Evolutionary conservation across 768 basidiomycete species (phyloP).

Genomic region (Hysterangium stoloniferum): DNA sequence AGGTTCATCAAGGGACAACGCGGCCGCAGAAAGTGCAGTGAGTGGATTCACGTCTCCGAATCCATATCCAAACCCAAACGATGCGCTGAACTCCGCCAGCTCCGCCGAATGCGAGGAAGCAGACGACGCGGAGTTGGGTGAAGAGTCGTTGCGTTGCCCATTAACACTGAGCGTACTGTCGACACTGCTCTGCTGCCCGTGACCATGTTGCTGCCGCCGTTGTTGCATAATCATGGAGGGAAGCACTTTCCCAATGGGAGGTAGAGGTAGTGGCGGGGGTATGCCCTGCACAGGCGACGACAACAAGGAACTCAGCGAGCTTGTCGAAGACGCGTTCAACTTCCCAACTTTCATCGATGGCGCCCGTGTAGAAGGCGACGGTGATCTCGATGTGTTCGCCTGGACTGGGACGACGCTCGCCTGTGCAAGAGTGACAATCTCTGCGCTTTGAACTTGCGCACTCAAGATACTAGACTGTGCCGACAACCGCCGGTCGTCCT

Average conservation of each 20-base stretch:
- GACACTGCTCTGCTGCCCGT: not conserved
- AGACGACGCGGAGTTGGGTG: not conserved
- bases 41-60: not conserved
- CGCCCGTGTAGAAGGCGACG: not conserved
- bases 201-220: no score
- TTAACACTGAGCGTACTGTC: not conserved
- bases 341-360: not conserved
- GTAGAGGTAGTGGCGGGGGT: slow-evolving; percentile 2
- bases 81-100: not conserved
- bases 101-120: not conserved
- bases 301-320: not conserved
- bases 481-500: no score
- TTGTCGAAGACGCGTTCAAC: not conserved
- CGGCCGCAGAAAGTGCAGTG: not conserved
- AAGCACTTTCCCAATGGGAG: slow-evolving; percentile 8
- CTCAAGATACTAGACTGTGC: not conserved
- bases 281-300: not conserved
- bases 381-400: not conserved
- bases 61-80: not conserved
- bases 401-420: not conserved
- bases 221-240: slow-evolving; percentile 2
- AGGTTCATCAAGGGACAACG: not conserved
- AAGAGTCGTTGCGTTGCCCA: not conserved
- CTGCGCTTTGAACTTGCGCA: not conserved
- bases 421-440: not conserved